Evolutionary conservation across 1,139 yeast genomes (phyloP).

Genomic region (Kodamaea arcana): DNA sequence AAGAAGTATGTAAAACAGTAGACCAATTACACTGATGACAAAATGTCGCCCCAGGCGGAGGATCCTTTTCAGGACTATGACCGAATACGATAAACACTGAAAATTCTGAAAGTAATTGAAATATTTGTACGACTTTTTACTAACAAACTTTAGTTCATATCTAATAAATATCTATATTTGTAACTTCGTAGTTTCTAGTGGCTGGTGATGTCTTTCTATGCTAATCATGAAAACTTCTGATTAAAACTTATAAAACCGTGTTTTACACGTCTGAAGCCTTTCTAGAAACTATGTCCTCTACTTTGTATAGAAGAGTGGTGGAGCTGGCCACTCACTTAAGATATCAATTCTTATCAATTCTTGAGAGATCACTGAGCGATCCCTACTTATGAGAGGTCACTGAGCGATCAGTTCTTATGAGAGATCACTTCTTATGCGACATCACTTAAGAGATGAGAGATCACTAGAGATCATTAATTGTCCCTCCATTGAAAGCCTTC

Average conservation of each 20-base stretch:
- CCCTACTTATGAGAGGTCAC: too few relatives aligned
- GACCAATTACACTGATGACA: slow-evolving; percentile 36
- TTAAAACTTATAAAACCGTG: slow-evolving; percentile 36
- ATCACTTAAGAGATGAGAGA: too few relatives aligned
- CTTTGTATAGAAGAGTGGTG: too few relatives aligned
- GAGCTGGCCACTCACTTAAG: too few relatives aligned
- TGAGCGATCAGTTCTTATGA: too few relatives aligned
- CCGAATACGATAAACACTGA: slow-evolving; percentile 57
- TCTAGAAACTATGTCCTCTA: too few relatives aligned
- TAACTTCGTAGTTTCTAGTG: slow-evolving; percentile 7
- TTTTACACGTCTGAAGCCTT: slow-evolving; percentile 32
- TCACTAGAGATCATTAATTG: too few relatives aligned
- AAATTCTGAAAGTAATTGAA: slow-evolving; percentile 38
- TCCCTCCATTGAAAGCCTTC: too few relatives aligned
- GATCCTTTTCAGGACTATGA: slow-evolving; percentile 55
- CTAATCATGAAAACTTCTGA: slow-evolving; percentile 49
- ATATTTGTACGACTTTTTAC: not conserved
- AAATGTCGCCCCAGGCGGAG: slow-evolving; percentile 58
- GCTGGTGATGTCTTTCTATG: slow-evolving; percentile 52
- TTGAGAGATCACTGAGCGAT: not conserved
- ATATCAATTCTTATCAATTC: too few relatives aligned
- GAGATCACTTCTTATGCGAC: too few relatives aligned
- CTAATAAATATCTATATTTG: not conserved
- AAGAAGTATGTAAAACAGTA: not conserved
- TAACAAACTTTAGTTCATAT: not conserved